Evolutionary conservation across 2,329 filamentous ascomycete species (phyloP).

Genomic region (Aplosporella prunicola): DNA sequence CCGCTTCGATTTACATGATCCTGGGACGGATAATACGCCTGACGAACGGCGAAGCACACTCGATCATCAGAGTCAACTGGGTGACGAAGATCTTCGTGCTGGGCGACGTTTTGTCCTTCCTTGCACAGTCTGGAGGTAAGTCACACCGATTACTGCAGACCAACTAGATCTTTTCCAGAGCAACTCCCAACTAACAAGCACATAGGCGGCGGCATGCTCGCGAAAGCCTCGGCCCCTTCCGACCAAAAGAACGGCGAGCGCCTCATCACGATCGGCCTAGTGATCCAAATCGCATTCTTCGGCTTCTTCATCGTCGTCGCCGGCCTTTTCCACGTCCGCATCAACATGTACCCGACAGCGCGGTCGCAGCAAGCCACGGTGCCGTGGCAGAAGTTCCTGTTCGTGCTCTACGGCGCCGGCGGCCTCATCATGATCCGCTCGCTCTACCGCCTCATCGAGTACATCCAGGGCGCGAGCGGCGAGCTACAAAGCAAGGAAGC

Average conservation of each 20-base stretch:
- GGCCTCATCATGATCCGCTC: constrained; percentile 41
- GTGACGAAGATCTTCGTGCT: constrained; percentile 35
- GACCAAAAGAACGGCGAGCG: constrained; percentile 24
- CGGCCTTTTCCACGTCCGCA: constrained; percentile 21
- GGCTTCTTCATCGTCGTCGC: constrained; percentile 36
- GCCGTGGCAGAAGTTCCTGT: constrained; percentile 27
- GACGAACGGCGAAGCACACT: constrained; percentile 24
- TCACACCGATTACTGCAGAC: no score
- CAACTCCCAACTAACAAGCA: not conserved
- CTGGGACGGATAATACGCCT: constrained; percentile 32
- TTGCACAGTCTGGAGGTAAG: constrained; percentile 24
- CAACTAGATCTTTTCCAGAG: no score
- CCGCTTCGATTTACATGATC: constrained; percentile 38
- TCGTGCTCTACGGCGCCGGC: constrained; percentile 35
- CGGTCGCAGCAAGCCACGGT: constrained; percentile 1
- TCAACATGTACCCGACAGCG: constrained; percentile 15
- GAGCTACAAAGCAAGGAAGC: constrained; percentile 36
- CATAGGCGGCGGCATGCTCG: constrained; percentile 8
- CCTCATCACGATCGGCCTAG: constrained; percentile 40
- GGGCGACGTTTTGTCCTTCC: constrained; percentile 34
- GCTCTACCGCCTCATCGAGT: constrained; percentile 43
- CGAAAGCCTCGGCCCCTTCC: not conserved
- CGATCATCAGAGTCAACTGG: constrained; percentile 26
- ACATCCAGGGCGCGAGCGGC: constrained; percentile 36
- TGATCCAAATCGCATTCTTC: constrained; percentile 44